A percentile compares a stretch with the other conserved stretches of the same genome.
These are phyloP conservation scores for Coriolopsis trogii DNA, from an alignment of 1,284 basidiomycete genomes.

Conservation along the genomic window DNA sequence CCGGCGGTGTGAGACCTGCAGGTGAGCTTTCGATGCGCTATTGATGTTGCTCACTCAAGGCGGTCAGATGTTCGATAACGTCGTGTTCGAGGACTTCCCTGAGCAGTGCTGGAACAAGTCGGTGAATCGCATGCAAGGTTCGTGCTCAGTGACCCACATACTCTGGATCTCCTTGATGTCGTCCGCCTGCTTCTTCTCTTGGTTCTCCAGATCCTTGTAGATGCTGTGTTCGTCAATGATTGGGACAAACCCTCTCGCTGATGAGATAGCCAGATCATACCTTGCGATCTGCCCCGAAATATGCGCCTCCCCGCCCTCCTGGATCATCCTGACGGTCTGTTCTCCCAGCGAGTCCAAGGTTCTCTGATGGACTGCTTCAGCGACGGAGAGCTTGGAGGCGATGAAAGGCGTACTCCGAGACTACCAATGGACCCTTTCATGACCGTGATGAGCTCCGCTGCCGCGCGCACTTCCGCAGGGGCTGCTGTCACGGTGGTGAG, in stretches of 20 bases:
- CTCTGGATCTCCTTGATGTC: constrained; percentile 49
- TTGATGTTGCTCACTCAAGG: constrained; percentile 39
- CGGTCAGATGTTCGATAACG: constrained; percentile 45
- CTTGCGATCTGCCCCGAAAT: constrained; percentile 29
- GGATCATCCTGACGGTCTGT: constrained; percentile 36
- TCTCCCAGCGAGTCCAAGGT: constrained; percentile 39
- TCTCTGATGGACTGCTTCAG: too few species aligned
- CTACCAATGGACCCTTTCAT: constrained; percentile 32
- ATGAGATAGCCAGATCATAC: constrained; percentile 16
- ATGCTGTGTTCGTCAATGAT: constrained; percentile 36
- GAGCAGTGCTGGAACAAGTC: constrained; percentile 42
- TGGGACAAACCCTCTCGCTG: too few species aligned
- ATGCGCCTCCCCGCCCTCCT: constrained; percentile 35
- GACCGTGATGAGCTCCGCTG: constrained; percentile 28
- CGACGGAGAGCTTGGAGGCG: too few species aligned
- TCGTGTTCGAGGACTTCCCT: constrained; percentile 47
- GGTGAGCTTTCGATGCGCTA: neutral
- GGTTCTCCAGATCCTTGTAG: constrained; percentile 42
- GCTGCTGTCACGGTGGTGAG: constrained; percentile 9
- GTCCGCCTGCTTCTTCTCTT: constrained; percentile 45
- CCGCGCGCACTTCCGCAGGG: constrained; percentile 26
- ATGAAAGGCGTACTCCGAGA: too few species aligned
- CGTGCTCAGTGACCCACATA: neutral
- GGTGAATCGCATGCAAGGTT: neutral
- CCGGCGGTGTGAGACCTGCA: neutral